These are phyloP conservation scores for Vicia faba DNA, from an alignment of 306 rosid genomes.

Conservation along the genomic window DNA sequence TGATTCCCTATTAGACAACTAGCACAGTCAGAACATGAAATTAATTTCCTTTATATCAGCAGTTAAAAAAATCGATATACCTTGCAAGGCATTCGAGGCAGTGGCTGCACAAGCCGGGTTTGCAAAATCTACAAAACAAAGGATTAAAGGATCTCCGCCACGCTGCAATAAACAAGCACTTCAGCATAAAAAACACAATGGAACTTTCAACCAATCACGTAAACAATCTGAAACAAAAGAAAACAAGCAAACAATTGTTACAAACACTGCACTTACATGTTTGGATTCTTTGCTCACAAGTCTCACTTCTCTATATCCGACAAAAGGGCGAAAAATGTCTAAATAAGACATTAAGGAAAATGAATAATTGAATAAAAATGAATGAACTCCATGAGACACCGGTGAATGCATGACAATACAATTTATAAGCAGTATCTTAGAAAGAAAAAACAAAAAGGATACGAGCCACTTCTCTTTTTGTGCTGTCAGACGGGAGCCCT, in stretches of 20 bases:
- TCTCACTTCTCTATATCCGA: conserved; percentile 87
- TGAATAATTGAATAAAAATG: conserved; percentile 11
- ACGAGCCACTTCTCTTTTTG: conserved; percentile 88
- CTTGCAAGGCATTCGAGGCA: conserved; percentile 88
- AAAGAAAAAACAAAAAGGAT: conserved; percentile 53
- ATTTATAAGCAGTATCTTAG: conserved; percentile 28
- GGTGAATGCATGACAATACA: conserved; percentile 11
- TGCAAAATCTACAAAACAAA: conserved; percentile 84
- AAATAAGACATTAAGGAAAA: conserved; percentile 39
- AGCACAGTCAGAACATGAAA: conserved; percentile 6
- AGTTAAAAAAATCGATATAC: conserved; percentile 45
- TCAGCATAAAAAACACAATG: conserved; percentile 13
- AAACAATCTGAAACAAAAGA: conserved; percentile 23
- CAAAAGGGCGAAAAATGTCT: conserved; percentile 94
- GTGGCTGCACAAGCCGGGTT: conserved; percentile 84
- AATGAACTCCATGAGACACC: conserved; percentile 24
- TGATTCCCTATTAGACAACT: conserved; percentile 4
- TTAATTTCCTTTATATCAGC: conserved; percentile 22
- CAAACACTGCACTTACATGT: conserved; percentile 54
- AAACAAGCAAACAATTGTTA: conserved; percentile 31
- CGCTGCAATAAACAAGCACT: conserved; percentile 57
- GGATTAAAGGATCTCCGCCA: conserved; percentile 86
- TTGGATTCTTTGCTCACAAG: conserved; percentile 85
- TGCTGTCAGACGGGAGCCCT: conserved; percentile 86
- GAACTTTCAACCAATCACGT: conserved; percentile 27